A percentile compares a stretch with the other conserved stretches of the same genome.
Conservation (phyloP, 2,329 filamentous ascomycete genomes). For the Ophiostoma sp. region DNA sequence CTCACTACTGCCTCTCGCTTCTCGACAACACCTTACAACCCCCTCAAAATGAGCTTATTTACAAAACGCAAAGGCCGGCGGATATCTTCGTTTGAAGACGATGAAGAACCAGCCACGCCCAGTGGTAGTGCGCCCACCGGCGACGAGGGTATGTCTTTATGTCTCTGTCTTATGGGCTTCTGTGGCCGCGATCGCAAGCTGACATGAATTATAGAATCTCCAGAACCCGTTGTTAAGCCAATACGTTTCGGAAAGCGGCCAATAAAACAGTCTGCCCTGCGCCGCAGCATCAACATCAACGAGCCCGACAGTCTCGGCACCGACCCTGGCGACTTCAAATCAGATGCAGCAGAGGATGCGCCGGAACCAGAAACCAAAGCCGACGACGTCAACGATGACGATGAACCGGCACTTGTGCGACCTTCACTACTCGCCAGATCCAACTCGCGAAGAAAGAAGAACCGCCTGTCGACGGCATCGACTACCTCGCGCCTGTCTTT, state of each 20-base stretch:
- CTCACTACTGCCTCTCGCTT: neutral
- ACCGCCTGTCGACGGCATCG: constrained; percentile 46
- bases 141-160: constrained; percentile 31
- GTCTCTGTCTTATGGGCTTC: constrained; percentile 25
- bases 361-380: neutral
- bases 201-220: constrained; percentile 29
- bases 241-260: constrained; percentile 49
- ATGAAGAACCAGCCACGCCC: constrained; percentile 42
- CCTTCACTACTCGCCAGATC: constrained; percentile 42
- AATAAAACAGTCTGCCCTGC: constrained; percentile 53
- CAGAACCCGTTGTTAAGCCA: constrained; percentile 33
- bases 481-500: constrained; percentile 63
- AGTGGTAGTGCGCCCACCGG: constrained; percentile 24
- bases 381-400: constrained; percentile 40
- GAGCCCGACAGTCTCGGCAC: constrained; percentile 33
- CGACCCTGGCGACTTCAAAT: constrained; percentile 5
- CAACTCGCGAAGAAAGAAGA: constrained; percentile 57
- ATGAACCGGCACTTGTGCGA: constrained; percentile 45
- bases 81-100: constrained; percentile 64
- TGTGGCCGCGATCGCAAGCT: constrained; percentile 18
- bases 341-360: neutral
- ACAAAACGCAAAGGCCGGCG: constrained; percentile 67
- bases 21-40: neutral
- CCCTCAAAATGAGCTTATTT: constrained; percentile 49
- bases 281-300: constrained; percentile 49